These are phyloP conservation scores for Puccinia brachypodii DNA, from an alignment of 1,284 basidiomycete genomes.

Conservation along the genomic window DNA sequence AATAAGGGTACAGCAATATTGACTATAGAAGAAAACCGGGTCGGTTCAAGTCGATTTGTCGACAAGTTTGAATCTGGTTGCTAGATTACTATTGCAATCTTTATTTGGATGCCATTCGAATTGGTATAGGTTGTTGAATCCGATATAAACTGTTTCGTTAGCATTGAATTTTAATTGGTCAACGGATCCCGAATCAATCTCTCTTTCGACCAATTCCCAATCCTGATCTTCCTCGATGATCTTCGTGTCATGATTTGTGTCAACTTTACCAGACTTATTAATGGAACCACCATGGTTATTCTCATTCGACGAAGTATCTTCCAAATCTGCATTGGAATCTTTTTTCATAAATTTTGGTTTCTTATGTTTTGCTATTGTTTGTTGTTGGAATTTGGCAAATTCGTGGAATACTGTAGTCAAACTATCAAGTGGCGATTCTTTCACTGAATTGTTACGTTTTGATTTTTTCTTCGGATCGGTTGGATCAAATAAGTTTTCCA, in stretches of 20 bases:
- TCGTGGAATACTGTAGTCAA: slow-evolving; percentile 22
- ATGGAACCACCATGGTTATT: neutral
- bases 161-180: neutral
- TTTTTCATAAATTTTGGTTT: neutral
- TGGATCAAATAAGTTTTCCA: no score
- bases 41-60: neutral
- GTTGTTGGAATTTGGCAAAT: neutral
- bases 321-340: neutral
- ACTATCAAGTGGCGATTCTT: slow-evolving; percentile 19
- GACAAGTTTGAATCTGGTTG: neutral
- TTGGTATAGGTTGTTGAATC: slow-evolving; percentile 1
- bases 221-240: neutral
- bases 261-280: neutral
- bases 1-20: no score
- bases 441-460: neutral
- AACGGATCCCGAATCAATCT: neutral
- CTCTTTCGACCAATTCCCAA: slow-evolving; percentile 9
- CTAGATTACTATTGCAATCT: neutral
- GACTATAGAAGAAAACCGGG: no score
- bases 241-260: neutral
- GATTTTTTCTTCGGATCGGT: neutral
- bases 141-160: slow-evolving; percentile 21
- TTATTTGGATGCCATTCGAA: slow-evolving; percentile 15
- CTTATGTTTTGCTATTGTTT: neutral
- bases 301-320: no score